A percentile compares a stretch with the other conserved stretches of the same genome.
phyloP scores from a whole-genome alignment of 2,329 filamentous ascomycete species.

The Fusarium sp. region DNA sequence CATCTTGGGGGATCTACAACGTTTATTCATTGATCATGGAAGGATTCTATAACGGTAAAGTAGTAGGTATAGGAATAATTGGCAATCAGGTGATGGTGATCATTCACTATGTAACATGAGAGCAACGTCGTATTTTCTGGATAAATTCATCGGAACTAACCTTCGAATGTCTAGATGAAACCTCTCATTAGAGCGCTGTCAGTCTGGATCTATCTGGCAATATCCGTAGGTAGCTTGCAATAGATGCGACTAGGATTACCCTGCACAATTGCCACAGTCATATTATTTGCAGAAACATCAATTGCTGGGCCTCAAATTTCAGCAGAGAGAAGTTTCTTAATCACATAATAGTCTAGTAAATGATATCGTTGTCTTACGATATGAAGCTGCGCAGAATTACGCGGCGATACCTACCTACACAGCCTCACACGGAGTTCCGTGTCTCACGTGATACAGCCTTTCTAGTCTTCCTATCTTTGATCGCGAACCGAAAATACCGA shows the following conservation, averaged over 20 bases:
- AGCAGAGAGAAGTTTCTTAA: too few relatives aligned
- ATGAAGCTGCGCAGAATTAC: constrained; percentile 1
- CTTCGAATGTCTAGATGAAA: neutral
- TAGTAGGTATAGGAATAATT: too few relatives aligned
- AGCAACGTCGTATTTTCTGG: too few relatives aligned
- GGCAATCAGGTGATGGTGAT: too few relatives aligned
- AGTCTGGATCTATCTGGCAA: constrained; percentile 4
- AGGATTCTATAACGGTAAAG: too few relatives aligned
- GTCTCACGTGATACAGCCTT: neutral
- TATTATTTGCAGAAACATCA: neutral
- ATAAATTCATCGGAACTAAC: too few relatives aligned
- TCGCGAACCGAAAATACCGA: neutral
- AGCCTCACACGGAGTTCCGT: constrained; percentile 20
- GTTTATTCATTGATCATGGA: too few relatives aligned
- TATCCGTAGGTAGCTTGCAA: too few relatives aligned
- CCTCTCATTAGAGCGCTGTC: neutral
- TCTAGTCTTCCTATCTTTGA: neutral
- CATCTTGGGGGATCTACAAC: neutral
- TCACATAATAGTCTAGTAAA: too few relatives aligned
- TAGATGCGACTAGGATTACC: neutral
- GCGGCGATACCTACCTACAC: constrained; percentile 4
- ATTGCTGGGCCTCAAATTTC: neutral
- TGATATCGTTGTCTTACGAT: neutral
- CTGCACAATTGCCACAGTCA: neutral
- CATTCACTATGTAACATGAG: too few relatives aligned